Evolutionary conservation across 2,329 filamentous ascomycete genomes (phyloP).

Genomic region (Juglanconis juglandina): DNA sequence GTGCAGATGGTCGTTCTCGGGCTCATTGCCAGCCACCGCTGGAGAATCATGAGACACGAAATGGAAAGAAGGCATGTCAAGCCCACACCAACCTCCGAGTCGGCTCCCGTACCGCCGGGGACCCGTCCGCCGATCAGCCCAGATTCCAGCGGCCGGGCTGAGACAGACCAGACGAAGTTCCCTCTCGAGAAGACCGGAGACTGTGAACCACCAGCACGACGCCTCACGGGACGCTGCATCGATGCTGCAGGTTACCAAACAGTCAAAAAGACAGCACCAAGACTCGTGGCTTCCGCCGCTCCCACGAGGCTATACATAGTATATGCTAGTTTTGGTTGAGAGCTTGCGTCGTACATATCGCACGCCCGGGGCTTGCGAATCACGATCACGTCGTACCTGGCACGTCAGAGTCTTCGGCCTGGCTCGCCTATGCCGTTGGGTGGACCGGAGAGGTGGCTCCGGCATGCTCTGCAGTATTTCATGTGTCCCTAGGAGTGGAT

Average conservation of each 20-base stretch:
- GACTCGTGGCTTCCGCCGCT: not conserved
- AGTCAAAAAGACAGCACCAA: not conserved
- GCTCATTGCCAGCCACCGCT: not conserved
- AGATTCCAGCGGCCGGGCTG: not conserved
- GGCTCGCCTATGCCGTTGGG: slow-evolving; percentile 1
- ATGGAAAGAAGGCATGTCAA: no score
- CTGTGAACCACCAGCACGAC: not conserved
- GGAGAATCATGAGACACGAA: no score
- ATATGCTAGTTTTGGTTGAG: not conserved
- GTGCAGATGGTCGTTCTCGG: not conserved
- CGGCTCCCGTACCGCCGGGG: slow-evolving; percentile 1
- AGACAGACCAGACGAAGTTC: not conserved
- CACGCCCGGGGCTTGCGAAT: not conserved
- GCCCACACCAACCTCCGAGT: slow-evolving; percentile 1
- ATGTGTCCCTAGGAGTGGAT: slow-evolving; percentile 1
- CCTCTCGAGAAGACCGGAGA: not conserved
- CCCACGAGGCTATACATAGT: no score
- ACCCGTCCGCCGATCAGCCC: not conserved
- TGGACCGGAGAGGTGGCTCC: not conserved
- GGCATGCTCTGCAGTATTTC: not conserved
- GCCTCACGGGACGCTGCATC: not conserved
- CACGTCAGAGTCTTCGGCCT: slow-evolving; percentile 2
- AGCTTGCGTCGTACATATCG: not conserved
- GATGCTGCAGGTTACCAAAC: not conserved
- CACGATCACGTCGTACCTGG: slow-evolving; percentile 8